phyloP scores from a whole-genome alignment of 2,329 filamentous ascomycete species.

The Thelonectria blattea region DNA sequence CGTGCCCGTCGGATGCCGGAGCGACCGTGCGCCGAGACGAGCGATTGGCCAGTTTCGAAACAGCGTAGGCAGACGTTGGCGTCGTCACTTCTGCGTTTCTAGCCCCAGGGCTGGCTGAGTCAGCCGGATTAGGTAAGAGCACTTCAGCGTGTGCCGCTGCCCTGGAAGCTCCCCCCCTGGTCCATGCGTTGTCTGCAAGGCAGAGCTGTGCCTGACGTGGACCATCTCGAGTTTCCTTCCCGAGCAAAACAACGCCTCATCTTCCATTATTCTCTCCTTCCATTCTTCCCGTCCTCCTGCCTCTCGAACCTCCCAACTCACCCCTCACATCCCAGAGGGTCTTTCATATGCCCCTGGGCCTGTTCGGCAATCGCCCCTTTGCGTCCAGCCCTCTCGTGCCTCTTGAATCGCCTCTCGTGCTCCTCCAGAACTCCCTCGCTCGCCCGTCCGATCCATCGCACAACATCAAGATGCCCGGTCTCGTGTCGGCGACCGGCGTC shows the following conservation, averaged over 20 bases:
- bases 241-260: constrained; percentile 39
- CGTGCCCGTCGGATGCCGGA: not conserved
- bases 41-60: not conserved
- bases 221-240: constrained; percentile 42
- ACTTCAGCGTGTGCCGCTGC: constrained; percentile 21
- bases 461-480: constrained; percentile 75
- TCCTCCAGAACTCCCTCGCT: constrained; percentile 26
- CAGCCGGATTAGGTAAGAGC: constrained; percentile 32
- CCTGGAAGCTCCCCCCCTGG: constrained; percentile 31
- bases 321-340: constrained; percentile 8
- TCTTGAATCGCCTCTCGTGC: constrained; percentile 27
- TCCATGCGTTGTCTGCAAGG: constrained; percentile 42
- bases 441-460: constrained; percentile 28
- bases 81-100: constrained; percentile 11
- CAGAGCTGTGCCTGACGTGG: constrained; percentile 56
- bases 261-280: constrained; percentile 25
- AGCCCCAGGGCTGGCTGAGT: constrained; percentile 15
- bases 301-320: constrained; percentile 18
- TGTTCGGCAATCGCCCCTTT: constrained; percentile 28
- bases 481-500: constrained; percentile 92
- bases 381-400: constrained; percentile 22
- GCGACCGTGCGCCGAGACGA: not conserved
- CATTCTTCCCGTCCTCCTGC: constrained; percentile 22
- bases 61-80: constrained; percentile 15
- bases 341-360: constrained; percentile 32